A percentile compares a stretch with the other conserved stretches of the same genome.
phyloP scores from a whole-genome alignment of 2,329 filamentous ascomycete genomes.

The Ceratocystiopsis minuta region DNA sequence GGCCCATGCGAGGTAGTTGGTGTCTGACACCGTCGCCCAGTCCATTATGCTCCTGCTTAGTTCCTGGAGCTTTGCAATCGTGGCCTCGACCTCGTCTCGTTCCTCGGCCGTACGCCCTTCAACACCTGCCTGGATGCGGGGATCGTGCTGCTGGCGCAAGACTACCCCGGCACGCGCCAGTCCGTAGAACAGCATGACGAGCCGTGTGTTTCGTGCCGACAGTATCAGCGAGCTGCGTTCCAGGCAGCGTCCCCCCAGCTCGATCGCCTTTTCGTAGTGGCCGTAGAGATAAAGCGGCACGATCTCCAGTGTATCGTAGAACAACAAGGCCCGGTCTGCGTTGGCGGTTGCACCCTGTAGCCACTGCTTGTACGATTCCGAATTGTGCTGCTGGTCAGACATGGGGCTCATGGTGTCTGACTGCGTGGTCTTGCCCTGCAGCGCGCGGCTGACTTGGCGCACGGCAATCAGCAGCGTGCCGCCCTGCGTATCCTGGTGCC shows the following conservation, averaged over 20 bases:
- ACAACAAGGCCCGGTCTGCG: slow-evolving; percentile 43
- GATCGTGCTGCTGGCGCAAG: slow-evolving; percentile 30
- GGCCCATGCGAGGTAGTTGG: slow-evolving; percentile 57
- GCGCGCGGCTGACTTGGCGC: slow-evolving; percentile 46
- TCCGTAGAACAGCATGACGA: slow-evolving; percentile 42
- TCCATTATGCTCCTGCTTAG: slow-evolving; percentile 44
- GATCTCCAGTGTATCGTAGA: slow-evolving; percentile 52
- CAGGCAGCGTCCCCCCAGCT: slow-evolving; percentile 33
- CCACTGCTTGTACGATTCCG: slow-evolving; percentile 41
- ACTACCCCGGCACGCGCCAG: slow-evolving; percentile 35
- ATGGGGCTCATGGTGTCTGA: slow-evolving; percentile 37
- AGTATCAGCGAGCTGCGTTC: slow-evolving; percentile 32
- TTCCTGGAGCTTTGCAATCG: slow-evolving; percentile 32
- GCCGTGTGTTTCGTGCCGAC: slow-evolving; percentile 39
- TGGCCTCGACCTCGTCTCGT: slow-evolving; percentile 18
- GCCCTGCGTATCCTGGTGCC: slow-evolving; percentile 52
- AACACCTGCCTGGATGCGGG: slow-evolving; percentile 18
- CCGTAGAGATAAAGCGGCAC: slow-evolving; percentile 45
- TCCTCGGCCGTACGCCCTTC: slow-evolving; percentile 20
- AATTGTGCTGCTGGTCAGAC: slow-evolving; percentile 48
- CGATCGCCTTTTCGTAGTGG: slow-evolving; percentile 40
- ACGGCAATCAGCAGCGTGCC: slow-evolving; percentile 50
- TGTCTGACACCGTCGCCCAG: slow-evolving; percentile 44
- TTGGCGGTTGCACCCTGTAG: slow-evolving; percentile 32
- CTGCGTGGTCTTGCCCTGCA: slow-evolving; percentile 54